Percentiles rank a stretch among this genome's conserved stretches.
phyloP scores from a whole-genome alignment of 805 yeast species.

The Saturnispora saitoi region DNA sequence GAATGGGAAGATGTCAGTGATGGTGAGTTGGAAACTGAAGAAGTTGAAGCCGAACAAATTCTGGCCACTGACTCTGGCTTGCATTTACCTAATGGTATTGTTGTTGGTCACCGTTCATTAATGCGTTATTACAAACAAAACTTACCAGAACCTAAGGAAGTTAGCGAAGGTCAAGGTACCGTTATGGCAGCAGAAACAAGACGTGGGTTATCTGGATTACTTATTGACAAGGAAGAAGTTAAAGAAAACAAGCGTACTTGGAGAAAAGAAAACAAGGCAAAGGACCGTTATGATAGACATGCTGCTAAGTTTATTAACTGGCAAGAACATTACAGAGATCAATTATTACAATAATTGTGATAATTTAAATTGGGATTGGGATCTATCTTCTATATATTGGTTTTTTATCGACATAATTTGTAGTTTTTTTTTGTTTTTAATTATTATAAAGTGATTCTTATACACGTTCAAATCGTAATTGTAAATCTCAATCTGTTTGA shows the following conservation, averaged over 20 bases:
- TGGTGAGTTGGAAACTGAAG: constrained; percentile 30
- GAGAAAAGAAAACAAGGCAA: constrained; percentile 42
- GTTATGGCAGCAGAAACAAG: constrained; percentile 71
- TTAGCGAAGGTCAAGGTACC: constrained; percentile 61
- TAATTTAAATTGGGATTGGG: not conserved
- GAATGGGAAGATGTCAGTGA: constrained; percentile 29
- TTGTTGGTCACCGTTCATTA: constrained; percentile 74
- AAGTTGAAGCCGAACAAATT: constrained; percentile 25
- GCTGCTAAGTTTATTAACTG: constrained; percentile 67
- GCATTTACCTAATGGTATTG: constrained; percentile 67
- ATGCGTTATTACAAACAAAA: constrained; percentile 66
- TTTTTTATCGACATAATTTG: not conserved
- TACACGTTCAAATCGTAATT: too few relatives aligned
- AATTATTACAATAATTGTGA: constrained; percentile 36
- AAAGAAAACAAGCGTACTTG: constrained; percentile 49
- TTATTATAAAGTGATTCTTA: too few relatives aligned
- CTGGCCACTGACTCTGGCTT: constrained; percentile 48
- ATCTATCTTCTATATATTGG: not conserved
- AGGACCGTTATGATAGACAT: constrained; percentile 42
- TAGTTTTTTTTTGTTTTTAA: not conserved
- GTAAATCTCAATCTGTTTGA: too few relatives aligned
- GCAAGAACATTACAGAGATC: constrained; percentile 82
- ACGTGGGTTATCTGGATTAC: constrained; percentile 32
- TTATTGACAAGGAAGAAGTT: constrained; percentile 32
- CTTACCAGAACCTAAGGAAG: constrained; percentile 38